Evolutionary conservation across 2,329 filamentous ascomycete species (phyloP).

Genomic region (Arthrobotrys sphaeroides): DNA sequence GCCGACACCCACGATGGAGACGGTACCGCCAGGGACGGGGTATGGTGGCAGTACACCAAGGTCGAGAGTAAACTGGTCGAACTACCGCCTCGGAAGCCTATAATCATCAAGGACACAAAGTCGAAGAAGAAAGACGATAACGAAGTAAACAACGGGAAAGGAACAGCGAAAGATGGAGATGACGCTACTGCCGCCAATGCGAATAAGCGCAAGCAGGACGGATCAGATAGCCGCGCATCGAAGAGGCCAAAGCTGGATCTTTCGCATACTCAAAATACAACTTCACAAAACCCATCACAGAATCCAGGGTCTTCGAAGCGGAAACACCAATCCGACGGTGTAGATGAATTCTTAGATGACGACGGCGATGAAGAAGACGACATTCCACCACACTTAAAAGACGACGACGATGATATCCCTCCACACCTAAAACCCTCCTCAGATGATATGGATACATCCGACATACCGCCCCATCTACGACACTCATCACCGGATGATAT

Average conservation of each 20-base stretch:
- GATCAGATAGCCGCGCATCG: constrained; percentile 17
- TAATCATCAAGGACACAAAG: neutral
- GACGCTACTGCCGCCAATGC: constrained; percentile 2
- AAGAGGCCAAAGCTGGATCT: constrained; percentile 33
- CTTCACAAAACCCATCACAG: neutral
- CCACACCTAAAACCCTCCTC: constrained; percentile 7
- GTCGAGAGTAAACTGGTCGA: constrained; percentile 41
- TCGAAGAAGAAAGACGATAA: neutral
- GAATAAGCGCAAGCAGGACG: constrained; percentile 43
- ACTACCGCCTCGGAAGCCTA: constrained; percentile 28
- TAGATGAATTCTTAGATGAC: neutral
- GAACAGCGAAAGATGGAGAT: neutral
- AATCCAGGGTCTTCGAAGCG: neutral
- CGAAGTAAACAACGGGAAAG: neutral
- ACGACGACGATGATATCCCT: constrained; percentile 14
- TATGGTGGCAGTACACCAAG: constrained; percentile 48
- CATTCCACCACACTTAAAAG: neutral
- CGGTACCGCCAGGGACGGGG: neutral
- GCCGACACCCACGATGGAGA: too few relatives aligned
- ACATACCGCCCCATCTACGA: constrained; percentile 11
- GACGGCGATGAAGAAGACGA: neutral
- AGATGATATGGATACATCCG: constrained; percentile 30
- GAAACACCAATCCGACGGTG: neutral
- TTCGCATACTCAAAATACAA: neutral
- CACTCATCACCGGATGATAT: constrained; percentile 7